These are phyloP conservation scores for Phytophthora kernoviae DNA, from an alignment of 352 stramenopile species.

Conservation along the genomic window DNA sequence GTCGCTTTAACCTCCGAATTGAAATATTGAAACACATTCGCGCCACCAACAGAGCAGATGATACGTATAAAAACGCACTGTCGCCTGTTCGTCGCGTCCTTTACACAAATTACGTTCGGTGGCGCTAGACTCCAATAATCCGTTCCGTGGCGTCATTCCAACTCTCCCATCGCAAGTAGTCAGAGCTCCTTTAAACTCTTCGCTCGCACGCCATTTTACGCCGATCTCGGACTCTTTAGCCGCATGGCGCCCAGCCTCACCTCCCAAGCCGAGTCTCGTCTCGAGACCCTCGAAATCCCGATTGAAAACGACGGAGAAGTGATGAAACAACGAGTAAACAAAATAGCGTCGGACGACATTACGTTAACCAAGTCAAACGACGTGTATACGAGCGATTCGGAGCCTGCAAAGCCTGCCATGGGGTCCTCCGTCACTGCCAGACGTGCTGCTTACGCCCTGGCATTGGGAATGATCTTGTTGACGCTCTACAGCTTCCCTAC, in stretches of 20 bases:
- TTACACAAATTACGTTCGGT: neutral
- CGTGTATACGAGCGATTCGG: slow-evolving; percentile 4
- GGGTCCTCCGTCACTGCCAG: slow-evolving; percentile 19
- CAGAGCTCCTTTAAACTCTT: slow-evolving; percentile 14
- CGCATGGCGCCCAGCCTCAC: slow-evolving; percentile 25
- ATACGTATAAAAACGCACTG: neutral
- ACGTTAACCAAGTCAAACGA: neutral
- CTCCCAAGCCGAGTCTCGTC: slow-evolving; percentile 9
- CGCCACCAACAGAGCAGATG: neutral
- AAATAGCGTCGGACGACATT: neutral
- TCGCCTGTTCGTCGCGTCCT: neutral
- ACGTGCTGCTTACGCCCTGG: slow-evolving; percentile 50
- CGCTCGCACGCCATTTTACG: slow-evolving; percentile 1
- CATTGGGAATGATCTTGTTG: slow-evolving; percentile 55
- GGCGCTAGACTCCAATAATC: neutral
- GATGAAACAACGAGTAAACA: slow-evolving; percentile 27
- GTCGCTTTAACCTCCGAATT: neutral
- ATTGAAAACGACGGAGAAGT: slow-evolving; percentile 18
- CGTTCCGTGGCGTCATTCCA: neutral
- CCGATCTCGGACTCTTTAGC: slow-evolving; percentile 1
- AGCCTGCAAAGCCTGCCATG: slow-evolving; percentile 9
- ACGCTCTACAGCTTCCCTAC: slow-evolving; percentile 70
- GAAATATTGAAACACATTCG: neutral
- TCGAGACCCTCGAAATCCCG: slow-evolving; percentile 21
- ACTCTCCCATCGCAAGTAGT: slow-evolving; percentile 8